A percentile compares a stretch with the other conserved stretches of the same genome.
Conservation (phyloP, 257 asterid species). For the Fraxinus pennsylvanica region DNA sequence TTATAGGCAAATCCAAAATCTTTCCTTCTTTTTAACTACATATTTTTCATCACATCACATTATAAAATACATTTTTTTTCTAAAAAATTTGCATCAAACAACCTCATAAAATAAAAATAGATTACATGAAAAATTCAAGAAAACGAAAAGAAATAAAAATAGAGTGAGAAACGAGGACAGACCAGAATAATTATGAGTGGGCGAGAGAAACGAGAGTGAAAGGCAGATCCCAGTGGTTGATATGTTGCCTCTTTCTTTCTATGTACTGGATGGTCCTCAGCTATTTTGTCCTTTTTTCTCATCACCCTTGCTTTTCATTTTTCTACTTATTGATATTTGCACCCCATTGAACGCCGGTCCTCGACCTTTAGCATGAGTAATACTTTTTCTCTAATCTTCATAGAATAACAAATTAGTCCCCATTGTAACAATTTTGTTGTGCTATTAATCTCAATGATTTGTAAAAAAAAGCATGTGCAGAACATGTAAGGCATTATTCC, state of each 20-base stretch:
- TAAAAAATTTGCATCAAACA: too few relatives aligned
- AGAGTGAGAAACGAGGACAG: background rate
- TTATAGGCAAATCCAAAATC: too few relatives aligned
- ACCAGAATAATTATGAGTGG: constrained; percentile 7
- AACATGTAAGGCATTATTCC: too few relatives aligned
- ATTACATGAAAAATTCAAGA: background rate
- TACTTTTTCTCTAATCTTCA: too few relatives aligned
- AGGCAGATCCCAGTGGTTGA: background rate
- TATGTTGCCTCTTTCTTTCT: background rate
- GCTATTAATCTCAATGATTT: too few relatives aligned
- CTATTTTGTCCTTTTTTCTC: background rate
- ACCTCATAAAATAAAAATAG: background rate
- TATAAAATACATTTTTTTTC: too few relatives aligned
- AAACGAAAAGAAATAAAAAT: background rate
- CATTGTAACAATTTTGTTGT: too few relatives aligned
- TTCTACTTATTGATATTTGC: background rate
- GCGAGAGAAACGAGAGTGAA: background rate
- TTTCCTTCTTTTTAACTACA: too few relatives aligned
- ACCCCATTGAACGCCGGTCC: background rate
- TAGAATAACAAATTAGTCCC: too few relatives aligned
- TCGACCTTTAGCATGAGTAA: too few relatives aligned
- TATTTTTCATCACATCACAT: too few relatives aligned
- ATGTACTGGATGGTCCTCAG: background rate
- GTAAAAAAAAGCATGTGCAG: too few relatives aligned
- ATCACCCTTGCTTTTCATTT: background rate